These are phyloP conservation scores for Mucor ambiguus DNA, from an alignment of 371 early-diverging fungal genomes.

Conservation along the genomic window DNA sequence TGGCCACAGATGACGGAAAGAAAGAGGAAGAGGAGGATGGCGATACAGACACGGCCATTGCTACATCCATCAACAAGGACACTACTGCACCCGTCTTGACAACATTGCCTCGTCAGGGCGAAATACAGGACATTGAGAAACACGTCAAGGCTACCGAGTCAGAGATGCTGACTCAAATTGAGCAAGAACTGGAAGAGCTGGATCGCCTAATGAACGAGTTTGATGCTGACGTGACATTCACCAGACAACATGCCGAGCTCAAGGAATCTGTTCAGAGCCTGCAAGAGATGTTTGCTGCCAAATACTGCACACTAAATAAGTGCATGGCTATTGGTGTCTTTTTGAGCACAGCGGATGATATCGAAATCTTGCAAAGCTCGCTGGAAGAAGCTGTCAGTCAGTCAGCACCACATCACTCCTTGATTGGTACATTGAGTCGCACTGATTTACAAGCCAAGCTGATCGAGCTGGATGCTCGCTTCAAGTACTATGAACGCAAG, in stretches of 20 bases:
- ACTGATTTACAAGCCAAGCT: conserved; percentile 53
- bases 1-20: not conserved
- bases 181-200: conserved; percentile 18
- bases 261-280: conserved; percentile 22
- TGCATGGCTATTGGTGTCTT: conserved; percentile 32
- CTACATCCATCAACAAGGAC: not conserved
- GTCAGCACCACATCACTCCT: conserved; percentile 16
- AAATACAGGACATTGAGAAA: conserved; percentile 8
- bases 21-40: not conserved
- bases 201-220: conserved; percentile 5
- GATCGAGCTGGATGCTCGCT: conserved; percentile 60
- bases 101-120: conserved; percentile 14
- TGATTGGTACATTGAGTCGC: conserved; percentile 5
- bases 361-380: conserved; percentile 40
- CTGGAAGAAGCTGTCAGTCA: conserved; percentile 46
- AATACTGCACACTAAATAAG: conserved; percentile 29
- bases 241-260: conserved; percentile 21
- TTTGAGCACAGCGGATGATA: conserved; percentile 37
- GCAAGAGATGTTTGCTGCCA: conserved; percentile 18
- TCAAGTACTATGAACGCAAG: conserved; percentile 53
- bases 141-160: conserved; percentile 5
- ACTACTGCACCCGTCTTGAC: not conserved
- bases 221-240: conserved; percentile 22
- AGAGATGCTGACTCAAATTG: conserved; percentile 20
- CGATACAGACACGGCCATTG: too few species aligned